Evolutionary conservation across 805 yeast genomes (phyloP).

Genomic region (Kodamaea neixiangensis): DNA sequence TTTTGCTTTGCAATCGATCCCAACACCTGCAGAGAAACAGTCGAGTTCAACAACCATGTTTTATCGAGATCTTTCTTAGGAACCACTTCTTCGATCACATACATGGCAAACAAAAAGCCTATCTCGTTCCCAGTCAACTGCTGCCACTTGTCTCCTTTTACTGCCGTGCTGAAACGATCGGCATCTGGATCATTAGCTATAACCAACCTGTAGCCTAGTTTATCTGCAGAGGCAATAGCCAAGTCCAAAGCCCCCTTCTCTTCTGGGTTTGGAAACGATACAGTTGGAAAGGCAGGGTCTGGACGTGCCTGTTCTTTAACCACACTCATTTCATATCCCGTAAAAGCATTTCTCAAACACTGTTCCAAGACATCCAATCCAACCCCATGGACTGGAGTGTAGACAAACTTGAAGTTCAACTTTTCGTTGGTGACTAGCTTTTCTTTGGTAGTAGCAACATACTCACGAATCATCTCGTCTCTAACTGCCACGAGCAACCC

Average conservation of each 20-base stretch:
- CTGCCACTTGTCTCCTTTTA: conserved; percentile 59
- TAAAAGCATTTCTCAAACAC: conserved; percentile 38
- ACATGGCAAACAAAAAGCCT: conserved; percentile 80
- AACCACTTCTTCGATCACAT: conserved; percentile 42
- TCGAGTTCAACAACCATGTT: conserved; percentile 73
- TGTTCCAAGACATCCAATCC: conserved; percentile 64
- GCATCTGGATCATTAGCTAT: conserved; percentile 97
- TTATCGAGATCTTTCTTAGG: conserved; percentile 27
- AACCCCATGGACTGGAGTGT: conserved; percentile 96
- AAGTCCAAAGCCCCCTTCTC: conserved; percentile 86
- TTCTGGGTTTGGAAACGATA: conserved; percentile 92
- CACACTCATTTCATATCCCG: conserved; percentile 32
- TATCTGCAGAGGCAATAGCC: conserved; percentile 65
- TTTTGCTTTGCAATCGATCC: conserved; percentile 61
- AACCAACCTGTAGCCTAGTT: conserved; percentile 51
- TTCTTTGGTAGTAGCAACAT: conserved; percentile 30
- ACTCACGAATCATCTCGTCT: conserved; percentile 42
- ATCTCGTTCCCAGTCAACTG: conserved; percentile 92
- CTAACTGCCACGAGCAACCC: conserved; percentile 42
- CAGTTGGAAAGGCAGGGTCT: conserved; percentile 86
- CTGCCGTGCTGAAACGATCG: conserved; percentile 85
- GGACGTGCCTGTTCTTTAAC: conserved; percentile 71
- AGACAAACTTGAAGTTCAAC: conserved; percentile 55
- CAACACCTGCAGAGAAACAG: conserved; percentile 88
- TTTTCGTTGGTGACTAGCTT: conserved; percentile 33